Evolutionary conservation across 2,329 filamentous ascomycete species (phyloP), one percentile per base, ranked within the genome.

Genomic region (Scedosporium apiospermum): DNA sequence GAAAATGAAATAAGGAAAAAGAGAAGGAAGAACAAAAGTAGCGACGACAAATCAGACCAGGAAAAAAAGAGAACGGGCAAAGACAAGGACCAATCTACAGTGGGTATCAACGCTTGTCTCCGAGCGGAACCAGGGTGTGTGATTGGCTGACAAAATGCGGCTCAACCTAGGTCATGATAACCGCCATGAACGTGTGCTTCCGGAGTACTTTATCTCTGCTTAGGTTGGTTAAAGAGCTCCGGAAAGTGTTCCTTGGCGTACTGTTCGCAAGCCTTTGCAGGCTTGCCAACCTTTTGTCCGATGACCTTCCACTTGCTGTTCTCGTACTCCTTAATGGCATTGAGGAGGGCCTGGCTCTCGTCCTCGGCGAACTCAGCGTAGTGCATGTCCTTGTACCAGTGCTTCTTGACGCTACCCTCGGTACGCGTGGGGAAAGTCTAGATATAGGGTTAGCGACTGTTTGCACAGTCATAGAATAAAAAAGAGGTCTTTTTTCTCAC

Each of bases 341-440:
- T 91, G 67, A 96, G 84, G 64, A 99, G 78, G 44, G 90, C 89
- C 69, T 87, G 83, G 71, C 87, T 91, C 85, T 97, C 95, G 72
- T 98, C 92, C 79, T 97, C 93, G 59, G 91, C 93, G 74, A 99
- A 98, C 73, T 98, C 95, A 67, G 95, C 95, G 74, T 98, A 98
- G 73, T 99, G 95, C 95, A 99, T 99, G 70, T 99, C 95, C 90
- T 98, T 98, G 77, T 99, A 98, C 93, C 95, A 99, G 75, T 99
- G 95, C 78, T 98, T 99, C 82, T 98, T 99, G 23, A 99, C 95
- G 71, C 93, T 97, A 6, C 95, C 95, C 77, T 99, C 95, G 51
- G 95, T 99, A 70, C 95, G 84, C 26, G 86, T 88, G 10, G 95
- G 93, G 73, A 99, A 99, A 2, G 90, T 93, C 90, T 96, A 67